Evolutionary conservation across 169 alveolate genomes (phyloP), one percentile per base, ranked within the genome.

Genomic region (Eimeria sp.): DNA sequence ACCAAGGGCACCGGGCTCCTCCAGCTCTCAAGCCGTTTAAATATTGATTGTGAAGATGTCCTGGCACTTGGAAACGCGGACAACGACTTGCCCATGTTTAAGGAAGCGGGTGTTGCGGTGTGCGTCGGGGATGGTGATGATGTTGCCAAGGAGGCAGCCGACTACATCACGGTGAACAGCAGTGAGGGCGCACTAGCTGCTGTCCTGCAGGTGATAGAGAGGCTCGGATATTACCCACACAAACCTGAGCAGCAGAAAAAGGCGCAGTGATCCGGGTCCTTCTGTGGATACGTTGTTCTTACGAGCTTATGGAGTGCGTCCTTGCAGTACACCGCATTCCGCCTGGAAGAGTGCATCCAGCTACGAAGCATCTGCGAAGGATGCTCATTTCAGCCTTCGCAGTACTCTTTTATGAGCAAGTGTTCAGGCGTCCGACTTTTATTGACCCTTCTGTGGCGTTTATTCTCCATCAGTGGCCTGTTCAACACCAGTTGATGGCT

Each of bases 1-100:
- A 45, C 11, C 51, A 87, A 87, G 67, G 94, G 94, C 94, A 65
- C 65, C 40, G 94, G 83, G 25, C 61, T 87, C 20, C 72, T 4
- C 10, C 49, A 43, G 34, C 94, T 87, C 25, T n/a, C 54, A 6
- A 47, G 34, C 25, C 51, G 47, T 49, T 43, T 87, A 67, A 34
- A 22, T 25, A 43, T 97, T 51, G 75, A 94, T 70, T 80, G 97
- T 70, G 95, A 88, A 65, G 95, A 97, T 47, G 97, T 97, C 63
- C 58, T 97, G 54, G 98, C 96, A 20, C 94, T 97, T 54, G 98
- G 98, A 4, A 98, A 97, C 84, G 98, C 97, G 0, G 98, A 97
- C 57, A 97, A 97, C 89, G 98, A 97, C 89, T 94, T 97, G 27
- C 96, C 96, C 78, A 80, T 97, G 95, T 90, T 97, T n/a, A 72